Base-by-base conservation (phyloP, 306 rosid species). In the Cucumis cinereus region DNA sequence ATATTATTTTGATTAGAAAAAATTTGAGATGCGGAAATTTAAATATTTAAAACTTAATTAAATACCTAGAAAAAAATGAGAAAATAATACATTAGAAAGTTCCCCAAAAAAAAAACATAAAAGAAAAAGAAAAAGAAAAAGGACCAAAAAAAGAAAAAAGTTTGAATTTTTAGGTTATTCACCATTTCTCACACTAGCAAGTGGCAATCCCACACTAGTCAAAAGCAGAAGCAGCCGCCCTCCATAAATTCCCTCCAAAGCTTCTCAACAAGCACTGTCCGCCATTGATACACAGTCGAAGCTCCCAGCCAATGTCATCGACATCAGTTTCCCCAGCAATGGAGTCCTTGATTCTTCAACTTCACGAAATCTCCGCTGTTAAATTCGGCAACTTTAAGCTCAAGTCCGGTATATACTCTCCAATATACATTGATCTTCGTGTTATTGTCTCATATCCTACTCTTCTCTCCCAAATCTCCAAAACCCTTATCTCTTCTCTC, bases 301-400 rank as follows among this genome's bases (percentile, higher is more conserved):
- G 58, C 75, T 71, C 58, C 14, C 16, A 17, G 14, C 24, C 41
- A 17, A 71, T 71, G 76, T 50, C 76, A 50, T 17, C 76, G 0
- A 7, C 43, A 47, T 8, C 89, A 16, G 16, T 85, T 14, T 58
- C 88, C 3, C 45, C 91, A 43, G 82, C 88, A 23, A 79, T 78
- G 84, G 97, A 93, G 81, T 86, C 97, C 67, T 82, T 93, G 0
- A 80, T 93, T 79, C 90, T 93, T 41, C 71, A 86, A 35, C 96
- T 93, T 80, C 91, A 90, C 74, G 97, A 93, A 64, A 90, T 93
- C 73, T 88, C 97, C 26, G 98, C 98, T 50, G 96, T 93, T 24
- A 93, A 93, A 55, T 93, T 93, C 72, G 97, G 97, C 38, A 86
- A 83, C 88, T 93, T 91, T 89, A 91, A 90, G 87, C 93, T 93